Conservation (phyloP, 2,329 filamentous ascomycete genomes). For the Fusarium nisikadoi region DNA sequence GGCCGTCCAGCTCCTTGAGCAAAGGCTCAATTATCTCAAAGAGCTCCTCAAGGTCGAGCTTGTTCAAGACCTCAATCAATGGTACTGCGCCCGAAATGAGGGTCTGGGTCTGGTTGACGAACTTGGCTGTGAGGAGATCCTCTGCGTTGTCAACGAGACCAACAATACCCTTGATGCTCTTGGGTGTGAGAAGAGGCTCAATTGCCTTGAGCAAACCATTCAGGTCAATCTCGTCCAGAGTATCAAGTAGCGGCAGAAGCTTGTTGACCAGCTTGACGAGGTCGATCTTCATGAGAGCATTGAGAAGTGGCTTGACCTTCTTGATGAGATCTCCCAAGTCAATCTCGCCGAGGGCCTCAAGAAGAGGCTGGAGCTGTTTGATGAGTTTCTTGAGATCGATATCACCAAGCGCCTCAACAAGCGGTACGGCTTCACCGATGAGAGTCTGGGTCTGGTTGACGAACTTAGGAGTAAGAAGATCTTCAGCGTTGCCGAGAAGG, state of each 20-base stretch:
- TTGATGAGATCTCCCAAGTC: slow-evolving; percentile 49
- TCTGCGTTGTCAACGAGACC: slow-evolving; percentile 53
- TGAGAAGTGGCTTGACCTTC: slow-evolving; percentile 46
- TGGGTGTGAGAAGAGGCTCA: slow-evolving; percentile 49
- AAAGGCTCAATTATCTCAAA: slow-evolving; percentile 51
- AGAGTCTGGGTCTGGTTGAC: slow-evolving; percentile 47
- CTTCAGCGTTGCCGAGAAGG: slow-evolving; percentile 50
- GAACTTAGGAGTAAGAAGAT: slow-evolving; percentile 46
- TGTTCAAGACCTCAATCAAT: slow-evolving; percentile 49
- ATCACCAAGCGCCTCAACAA: slow-evolving; percentile 49
- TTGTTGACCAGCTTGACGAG: slow-evolving; percentile 45
- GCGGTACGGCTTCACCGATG: slow-evolving; percentile 50
- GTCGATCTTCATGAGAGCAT: slow-evolving; percentile 47
- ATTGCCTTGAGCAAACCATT: slow-evolving; percentile 48
- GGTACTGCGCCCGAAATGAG: slow-evolving; percentile 53
- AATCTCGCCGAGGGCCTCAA: slow-evolving; percentile 48
- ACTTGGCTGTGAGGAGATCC: slow-evolving; percentile 50
- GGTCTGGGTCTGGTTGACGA: slow-evolving; percentile 55
- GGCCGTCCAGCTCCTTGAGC: slow-evolving; percentile 48
- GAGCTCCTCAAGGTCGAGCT: slow-evolving; percentile 52
- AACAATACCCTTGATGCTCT: slow-evolving; percentile 49
- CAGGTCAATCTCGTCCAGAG: slow-evolving; percentile 49
- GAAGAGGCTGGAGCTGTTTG: slow-evolving; percentile 45
- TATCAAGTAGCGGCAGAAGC: slow-evolving; percentile 47
- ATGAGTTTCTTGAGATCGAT: slow-evolving; percentile 51